Percentiles rank a stretch among this genome's conserved stretches.
Evolutionary conservation across 495 filamentous ascomycete genomes (phyloP).

Genomic region (Talaromyces trachyspermus): DNA sequence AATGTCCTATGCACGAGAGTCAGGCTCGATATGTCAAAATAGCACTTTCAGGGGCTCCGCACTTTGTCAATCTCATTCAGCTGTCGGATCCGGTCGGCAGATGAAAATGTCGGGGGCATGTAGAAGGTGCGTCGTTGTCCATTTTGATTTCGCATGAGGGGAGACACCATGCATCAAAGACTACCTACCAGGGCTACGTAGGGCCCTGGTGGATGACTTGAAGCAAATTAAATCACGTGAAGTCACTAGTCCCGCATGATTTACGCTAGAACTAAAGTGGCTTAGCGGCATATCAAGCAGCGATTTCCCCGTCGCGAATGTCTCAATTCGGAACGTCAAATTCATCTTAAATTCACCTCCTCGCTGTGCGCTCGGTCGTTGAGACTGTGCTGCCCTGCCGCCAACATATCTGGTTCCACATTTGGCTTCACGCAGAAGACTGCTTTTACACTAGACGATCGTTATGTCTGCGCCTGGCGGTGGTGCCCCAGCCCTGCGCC

Average conservation of each 20-base stretch:
- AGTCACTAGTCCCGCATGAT: background rate
- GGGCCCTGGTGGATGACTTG: too few species aligned
- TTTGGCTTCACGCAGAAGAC: too few species aligned
- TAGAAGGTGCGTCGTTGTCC: too few species aligned
- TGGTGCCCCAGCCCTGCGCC: slow-evolving; percentile 41
- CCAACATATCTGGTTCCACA: too few species aligned
- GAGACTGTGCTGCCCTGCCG: too few species aligned
- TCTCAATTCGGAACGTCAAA: too few species aligned
- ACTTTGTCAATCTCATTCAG: slow-evolving; percentile 71
- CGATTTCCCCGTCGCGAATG: slow-evolving; percentile 1
- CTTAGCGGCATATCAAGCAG: background rate
- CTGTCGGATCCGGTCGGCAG: slow-evolving; percentile 67
- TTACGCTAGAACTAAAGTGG: background rate
- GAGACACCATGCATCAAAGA: background rate
- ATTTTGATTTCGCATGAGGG: background rate
- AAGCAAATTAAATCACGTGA: background rate
- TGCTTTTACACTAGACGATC: too few species aligned
- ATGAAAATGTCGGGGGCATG: slow-evolving; percentile 46
- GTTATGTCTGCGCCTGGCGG: slow-evolving; percentile 42
- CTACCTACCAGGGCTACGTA: too few species aligned
- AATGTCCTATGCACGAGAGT: slow-evolving; percentile 35
- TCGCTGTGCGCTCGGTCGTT: too few species aligned
- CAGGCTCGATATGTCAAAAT: background rate
- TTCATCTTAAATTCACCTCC: background rate
- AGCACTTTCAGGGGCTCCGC: slow-evolving; percentile 9